Evolutionary conservation across 75 land plant species (phyloP), one percentile per base, ranked within the genome.

Genomic region (Pseudotsuga menziesii): DNA sequence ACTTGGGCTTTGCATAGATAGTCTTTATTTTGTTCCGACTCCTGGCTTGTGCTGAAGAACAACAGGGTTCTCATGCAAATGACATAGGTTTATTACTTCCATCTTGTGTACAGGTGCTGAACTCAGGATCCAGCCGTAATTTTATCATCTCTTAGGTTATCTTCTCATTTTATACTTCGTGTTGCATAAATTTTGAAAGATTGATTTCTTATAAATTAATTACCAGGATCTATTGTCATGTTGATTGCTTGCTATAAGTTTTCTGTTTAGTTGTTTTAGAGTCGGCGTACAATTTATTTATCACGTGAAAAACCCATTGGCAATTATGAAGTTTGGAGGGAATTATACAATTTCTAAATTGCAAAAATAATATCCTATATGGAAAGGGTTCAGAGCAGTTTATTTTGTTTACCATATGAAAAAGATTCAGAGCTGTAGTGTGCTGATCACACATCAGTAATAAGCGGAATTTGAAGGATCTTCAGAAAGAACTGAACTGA

Each of bases 131-230:
- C 72, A 41, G 35, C 52, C 72, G 22, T 41, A 69, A 39, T 48
- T 69, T 69, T 41, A 36, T 20, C 41, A 23, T n/a, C 48, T 69
- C n/a, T 7, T 69, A 69, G 13, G 52, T 12, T 19, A 39, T 41
- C 20, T 39, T 69, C 72, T 12, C n/a, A 69, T 69, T 48, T 69
- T 69, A 39, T 69, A 14, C n/a, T 69, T 41, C 72, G 41, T 17
- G n/a, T 69, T 41, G 48, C 72, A 41, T 36, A 69, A 20, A 41
- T 69, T 69, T 27, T 19, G 19, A 41, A 41, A 41, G 11, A 39
- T 69, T 39, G 48, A 69, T 22, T 29, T 69, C 25, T 36, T 39
- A 39, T 20, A n/a, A 20, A 20, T 15, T 39, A 67, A 69, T 20
- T 69, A 69, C 22, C 23, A 20, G 72, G 12, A 69, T 69, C 39